Conservation (phyloP, 148 eudicot genomes). For the Chenopodium quinoa region DNA sequence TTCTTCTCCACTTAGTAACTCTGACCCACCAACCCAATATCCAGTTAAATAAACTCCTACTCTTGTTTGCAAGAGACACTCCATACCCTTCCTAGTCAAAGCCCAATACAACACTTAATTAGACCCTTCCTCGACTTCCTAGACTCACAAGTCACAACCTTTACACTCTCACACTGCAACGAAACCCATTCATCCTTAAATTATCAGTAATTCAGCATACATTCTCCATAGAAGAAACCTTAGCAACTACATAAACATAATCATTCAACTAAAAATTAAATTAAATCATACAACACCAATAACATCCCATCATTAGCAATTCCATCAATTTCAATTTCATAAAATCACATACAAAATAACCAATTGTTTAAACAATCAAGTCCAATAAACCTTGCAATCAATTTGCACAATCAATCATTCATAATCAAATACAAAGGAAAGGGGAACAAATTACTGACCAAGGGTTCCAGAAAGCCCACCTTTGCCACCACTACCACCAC, state of each 20-base stretch:
- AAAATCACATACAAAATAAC: background rate
- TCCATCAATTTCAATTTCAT: background rate
- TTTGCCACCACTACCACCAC: slow-evolving; percentile 48
- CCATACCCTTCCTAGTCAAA: background rate
- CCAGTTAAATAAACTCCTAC: no score
- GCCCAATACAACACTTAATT: background rate
- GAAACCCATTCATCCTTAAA: background rate
- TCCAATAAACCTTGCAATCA: background rate
- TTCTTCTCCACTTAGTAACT: background rate
- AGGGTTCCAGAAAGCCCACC: slow-evolving; percentile 40
- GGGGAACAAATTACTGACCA: slow-evolving; percentile 37
- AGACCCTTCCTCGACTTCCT: background rate
- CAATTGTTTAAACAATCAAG: background rate
- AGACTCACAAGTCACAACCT: background rate
- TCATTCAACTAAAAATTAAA: slow-evolving; percentile 6
- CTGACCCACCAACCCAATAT: background rate
- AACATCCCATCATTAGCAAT: background rate
- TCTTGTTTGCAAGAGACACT: background rate
- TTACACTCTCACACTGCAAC: background rate
- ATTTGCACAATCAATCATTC: background rate
- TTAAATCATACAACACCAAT: background rate
- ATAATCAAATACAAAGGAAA: background rate
- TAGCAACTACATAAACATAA: background rate
- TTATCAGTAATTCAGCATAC: background rate
- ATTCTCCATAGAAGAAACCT: background rate